phyloP scores from a whole-genome alignment of 1,139 yeast species.

The Geotrichum fermentans region DNA sequence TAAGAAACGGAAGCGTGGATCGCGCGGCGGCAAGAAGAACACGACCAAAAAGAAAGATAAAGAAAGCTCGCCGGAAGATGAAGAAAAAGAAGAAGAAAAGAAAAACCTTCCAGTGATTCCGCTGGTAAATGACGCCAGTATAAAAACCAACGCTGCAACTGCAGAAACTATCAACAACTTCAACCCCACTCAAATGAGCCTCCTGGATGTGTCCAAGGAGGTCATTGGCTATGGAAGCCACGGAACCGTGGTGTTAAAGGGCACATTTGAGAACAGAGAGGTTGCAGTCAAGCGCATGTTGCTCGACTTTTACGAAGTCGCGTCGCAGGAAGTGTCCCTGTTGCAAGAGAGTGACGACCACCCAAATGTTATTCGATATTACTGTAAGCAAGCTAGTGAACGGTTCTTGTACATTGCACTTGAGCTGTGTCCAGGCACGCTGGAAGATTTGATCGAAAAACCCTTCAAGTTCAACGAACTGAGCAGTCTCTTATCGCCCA shows the following conservation, averaged over 20 bases:
- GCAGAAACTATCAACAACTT: background rate
- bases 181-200: constrained; percentile 37
- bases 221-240: constrained; percentile 93
- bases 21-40: constrained; percentile 71
- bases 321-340: constrained; percentile 86
- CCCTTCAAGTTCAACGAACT: constrained; percentile 26
- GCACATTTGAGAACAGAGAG: constrained; percentile 83
- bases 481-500: constrained; percentile 40
- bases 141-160: constrained; percentile 4
- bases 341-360: constrained; percentile 95
- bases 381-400: constrained; percentile 84
- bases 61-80: constrained; percentile 9
- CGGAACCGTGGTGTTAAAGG: constrained; percentile 91
- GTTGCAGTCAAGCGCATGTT: constrained; percentile 96
- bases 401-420: constrained; percentile 87
- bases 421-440: constrained; percentile 82
- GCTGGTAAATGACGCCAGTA: constrained; percentile 18
- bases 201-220: constrained; percentile 61
- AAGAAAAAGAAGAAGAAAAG: constrained; percentile 7
- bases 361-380: constrained; percentile 89
- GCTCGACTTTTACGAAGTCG: constrained; percentile 87
- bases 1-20: constrained; percentile 73
- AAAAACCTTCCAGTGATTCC: constrained; percentile 8
- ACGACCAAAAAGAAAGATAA: constrained; percentile 12
- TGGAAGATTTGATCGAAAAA: constrained; percentile 66